Conservation (phyloP, 495 filamentous ascomycete species). For the Annulohypoxylon bovei region DNA sequence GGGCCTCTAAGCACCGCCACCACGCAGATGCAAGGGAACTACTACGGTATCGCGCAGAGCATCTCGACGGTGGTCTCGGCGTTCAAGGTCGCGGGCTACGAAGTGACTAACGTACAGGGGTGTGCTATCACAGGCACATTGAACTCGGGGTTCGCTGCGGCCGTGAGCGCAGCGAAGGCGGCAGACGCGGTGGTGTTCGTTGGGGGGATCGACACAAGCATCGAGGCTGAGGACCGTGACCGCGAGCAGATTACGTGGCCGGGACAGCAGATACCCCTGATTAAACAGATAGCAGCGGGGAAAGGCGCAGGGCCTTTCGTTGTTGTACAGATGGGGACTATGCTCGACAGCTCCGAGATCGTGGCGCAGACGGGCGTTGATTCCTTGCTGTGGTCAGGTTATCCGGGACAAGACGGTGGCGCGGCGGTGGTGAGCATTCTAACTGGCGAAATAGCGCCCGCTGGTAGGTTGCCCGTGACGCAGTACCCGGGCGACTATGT, state of each 20-base stretch:
- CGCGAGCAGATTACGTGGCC: constrained; percentile 57
- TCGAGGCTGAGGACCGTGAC: constrained; percentile 55
- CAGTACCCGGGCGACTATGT: constrained; percentile 58
- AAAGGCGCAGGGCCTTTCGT: constrained; percentile 54
- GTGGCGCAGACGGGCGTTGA: constrained; percentile 60
- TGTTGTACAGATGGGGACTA: constrained; percentile 61
- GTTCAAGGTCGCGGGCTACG: constrained; percentile 55
- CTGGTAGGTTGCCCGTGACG: constrained; percentile 70
- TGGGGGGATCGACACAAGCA: constrained; percentile 55
- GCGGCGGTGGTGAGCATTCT: constrained; percentile 62
- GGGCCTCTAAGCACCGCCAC: constrained; percentile 70
- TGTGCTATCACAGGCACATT: constrained; percentile 53
- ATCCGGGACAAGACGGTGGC: constrained; percentile 67
- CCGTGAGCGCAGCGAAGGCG: constrained; percentile 46
- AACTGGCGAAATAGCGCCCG: constrained; percentile 62
- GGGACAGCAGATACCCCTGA: constrained; percentile 52
- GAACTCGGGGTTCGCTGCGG: constrained; percentile 50
- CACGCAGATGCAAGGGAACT: constrained; percentile 69
- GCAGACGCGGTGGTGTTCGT: constrained; percentile 58
- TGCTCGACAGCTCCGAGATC: constrained; percentile 65
- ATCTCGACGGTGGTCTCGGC: constrained; percentile 62
- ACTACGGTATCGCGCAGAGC: constrained; percentile 66
- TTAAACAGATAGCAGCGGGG: constrained; percentile 50
- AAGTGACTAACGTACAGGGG: constrained; percentile 62
- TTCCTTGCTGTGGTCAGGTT: constrained; percentile 63